Percentiles rank a stretch among this genome's conserved stretches.
Conservation (phyloP, 306 rosid species). For the Quercus gilva region DNA sequence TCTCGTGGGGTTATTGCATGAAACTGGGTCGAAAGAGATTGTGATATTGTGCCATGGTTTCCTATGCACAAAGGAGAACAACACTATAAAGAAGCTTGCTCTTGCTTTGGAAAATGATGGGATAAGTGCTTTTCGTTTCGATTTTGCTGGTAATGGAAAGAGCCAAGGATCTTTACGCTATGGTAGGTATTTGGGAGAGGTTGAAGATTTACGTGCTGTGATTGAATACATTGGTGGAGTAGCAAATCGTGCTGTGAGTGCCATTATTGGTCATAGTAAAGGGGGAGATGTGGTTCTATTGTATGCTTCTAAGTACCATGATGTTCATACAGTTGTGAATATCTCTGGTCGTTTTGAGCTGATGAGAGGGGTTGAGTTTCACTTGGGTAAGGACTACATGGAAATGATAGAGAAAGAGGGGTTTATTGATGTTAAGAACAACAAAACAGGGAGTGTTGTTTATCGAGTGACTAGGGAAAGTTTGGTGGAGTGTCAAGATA, state of each 20-base stretch:
- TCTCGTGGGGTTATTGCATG: conserved; percentile 68
- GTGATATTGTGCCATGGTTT: conserved; percentile 77
- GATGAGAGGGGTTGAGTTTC: conserved; percentile 45
- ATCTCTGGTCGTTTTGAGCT: conserved; percentile 76
- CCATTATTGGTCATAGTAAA: conserved; percentile 82
- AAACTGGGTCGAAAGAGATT: conserved; percentile 53
- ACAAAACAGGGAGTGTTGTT: conserved; percentile 39
- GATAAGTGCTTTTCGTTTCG: conserved; percentile 63
- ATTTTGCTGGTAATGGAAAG: conserved; percentile 80
- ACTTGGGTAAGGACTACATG: conserved; percentile 56
- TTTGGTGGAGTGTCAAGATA: conserved; percentile 57
- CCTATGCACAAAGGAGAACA: conserved; percentile 52
- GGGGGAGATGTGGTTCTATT: conserved; percentile 73
- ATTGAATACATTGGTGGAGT: conserved; percentile 45
- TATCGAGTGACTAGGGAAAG: conserved; percentile 58
- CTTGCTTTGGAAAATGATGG: conserved; percentile 51
- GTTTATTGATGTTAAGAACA: conserved; percentile 49
- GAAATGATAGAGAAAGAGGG: conserved; percentile 60
- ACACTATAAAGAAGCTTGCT: conserved; percentile 43
- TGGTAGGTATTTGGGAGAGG: conserved; percentile 56
- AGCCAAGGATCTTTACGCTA: conserved; percentile 62
- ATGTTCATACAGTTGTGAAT: conserved; percentile 54
- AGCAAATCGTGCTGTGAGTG: conserved; percentile 39
- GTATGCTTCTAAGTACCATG: conserved; percentile 67
- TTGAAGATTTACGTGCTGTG: conserved; percentile 63